A percentile compares a stretch with the other conserved stretches of the same genome.
These are phyloP conservation scores for Lactarius akahatsu DNA, from an alignment of 768 basidiomycete genomes.

Conservation along the genomic window DNA sequence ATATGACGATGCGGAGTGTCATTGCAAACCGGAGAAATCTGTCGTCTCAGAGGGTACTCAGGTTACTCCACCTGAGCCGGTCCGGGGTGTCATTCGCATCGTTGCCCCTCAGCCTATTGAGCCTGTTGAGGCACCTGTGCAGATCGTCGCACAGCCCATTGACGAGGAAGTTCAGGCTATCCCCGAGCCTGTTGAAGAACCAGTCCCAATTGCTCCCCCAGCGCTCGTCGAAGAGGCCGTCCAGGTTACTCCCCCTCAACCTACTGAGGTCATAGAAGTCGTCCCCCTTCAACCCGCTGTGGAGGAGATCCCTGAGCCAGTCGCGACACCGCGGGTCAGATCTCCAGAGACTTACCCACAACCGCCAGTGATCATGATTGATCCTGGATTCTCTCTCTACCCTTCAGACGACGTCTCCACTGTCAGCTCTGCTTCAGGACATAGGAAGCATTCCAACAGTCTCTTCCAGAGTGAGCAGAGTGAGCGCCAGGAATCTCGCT, in stretches of 20 bases:
- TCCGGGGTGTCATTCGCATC: constrained; percentile 34
- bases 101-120: constrained; percentile 24
- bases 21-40: constrained; percentile 28
- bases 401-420: constrained; percentile 4
- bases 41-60: constrained; percentile 20
- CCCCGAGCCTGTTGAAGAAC: background rate
- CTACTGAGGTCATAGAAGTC: background rate
- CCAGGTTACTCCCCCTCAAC: constrained; percentile 1
- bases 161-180: constrained; percentile 6
- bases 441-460: background rate
- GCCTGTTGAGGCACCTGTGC: constrained; percentile 15
- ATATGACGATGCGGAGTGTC: constrained; percentile 47
- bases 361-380: background rate
- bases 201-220: background rate
- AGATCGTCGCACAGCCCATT: background rate
- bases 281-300: background rate
- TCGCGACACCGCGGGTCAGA: constrained; percentile 5
- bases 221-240: background rate
- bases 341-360: constrained; percentile 7
- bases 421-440: constrained; percentile 14
- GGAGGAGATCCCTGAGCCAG: background rate
- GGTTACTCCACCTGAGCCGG: constrained; percentile 32
- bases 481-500: background rate
- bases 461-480: constrained; percentile 4
- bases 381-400: background rate